Base-by-base conservation (phyloP, 371 early-diverging fungal species). In the Gilbertella persicaria region DNA sequence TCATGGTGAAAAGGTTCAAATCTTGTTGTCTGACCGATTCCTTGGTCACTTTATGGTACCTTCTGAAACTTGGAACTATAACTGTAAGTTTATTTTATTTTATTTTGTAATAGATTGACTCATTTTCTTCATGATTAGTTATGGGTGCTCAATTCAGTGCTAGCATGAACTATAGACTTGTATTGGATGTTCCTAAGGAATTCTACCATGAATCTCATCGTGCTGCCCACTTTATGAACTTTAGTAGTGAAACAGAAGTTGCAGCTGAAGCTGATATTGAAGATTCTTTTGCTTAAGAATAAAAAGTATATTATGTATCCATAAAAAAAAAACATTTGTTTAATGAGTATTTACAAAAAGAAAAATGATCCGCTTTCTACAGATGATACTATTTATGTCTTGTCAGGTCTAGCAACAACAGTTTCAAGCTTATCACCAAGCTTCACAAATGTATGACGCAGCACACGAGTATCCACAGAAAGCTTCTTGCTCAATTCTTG, bases 31-130 rank as follows among this genome's bases (percentile, higher is more conserved):
- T 16, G 97, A 97, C 69, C 81, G 92, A 41, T 96, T 95, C 88
- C 84, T 93, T 50, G 99, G 99, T 40, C 95, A 88, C 86, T 99
- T 97, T 55, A 93, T 98, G 96, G 98, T 97, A 1, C 99, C 99
- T 1, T 85, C 89, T 29, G 93, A 92, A 37, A 68, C 91, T 29
- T 99, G 99, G 99, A 98, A 99, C 73, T 98, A 97, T 71, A 77
- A 77, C 72, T 77, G 67, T 67, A 59, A 67, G 67, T 55, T 24
- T 21, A 17, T 39, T 26, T 28, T 43, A 23, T 2, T 6, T 33
- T 33, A 33, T 3, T 33, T 8, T 13, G 9, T 28, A 12, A 33
- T 33, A 10, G 14, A 33, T 8, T 44, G 4, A 14, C 20, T 13
- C 14, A 13, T 30, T 20, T 53, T 16, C 17, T 48, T 36, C 28